Conservation (phyloP, 768 basidiomycete genomes). For the Agaricus bisporus region DNA sequence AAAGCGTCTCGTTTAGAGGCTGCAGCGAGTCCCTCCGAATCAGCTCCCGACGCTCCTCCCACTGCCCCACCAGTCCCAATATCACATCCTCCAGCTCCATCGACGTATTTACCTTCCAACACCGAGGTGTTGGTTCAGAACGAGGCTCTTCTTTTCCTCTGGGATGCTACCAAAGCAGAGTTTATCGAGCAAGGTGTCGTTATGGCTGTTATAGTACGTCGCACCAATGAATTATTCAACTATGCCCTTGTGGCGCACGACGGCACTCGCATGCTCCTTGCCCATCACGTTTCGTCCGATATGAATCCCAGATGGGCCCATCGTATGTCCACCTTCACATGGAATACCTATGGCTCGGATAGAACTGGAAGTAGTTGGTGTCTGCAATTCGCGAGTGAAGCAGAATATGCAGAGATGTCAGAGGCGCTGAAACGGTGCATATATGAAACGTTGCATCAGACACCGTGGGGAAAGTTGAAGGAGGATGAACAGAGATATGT, state of each 20-base stretch:
- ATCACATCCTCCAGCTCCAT: slow-evolving; percentile 2
- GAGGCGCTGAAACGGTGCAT: slow-evolving; percentile 58
- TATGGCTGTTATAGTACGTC: slow-evolving; percentile 45
- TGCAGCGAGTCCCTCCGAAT: slow-evolving; percentile 2
- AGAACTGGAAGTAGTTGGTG: slow-evolving; percentile 73
- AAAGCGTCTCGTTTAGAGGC: slow-evolving; percentile 18
- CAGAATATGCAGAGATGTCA: slow-evolving; percentile 56
- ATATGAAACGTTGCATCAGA: slow-evolving; percentile 77
- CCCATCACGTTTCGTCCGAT: slow-evolving; percentile 56
- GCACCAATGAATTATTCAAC: slow-evolving; percentile 37
- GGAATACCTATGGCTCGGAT: slow-evolving; percentile 67
- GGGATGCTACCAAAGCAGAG: slow-evolving; percentile 43
- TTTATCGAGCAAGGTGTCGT: slow-evolving; percentile 53
- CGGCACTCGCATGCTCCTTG: slow-evolving; percentile 44
- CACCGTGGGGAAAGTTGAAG: slow-evolving; percentile 79
- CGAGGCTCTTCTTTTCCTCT: slow-evolving; percentile 55
- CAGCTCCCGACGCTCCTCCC: background rate
- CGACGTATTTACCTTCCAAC: slow-evolving; percentile 16
- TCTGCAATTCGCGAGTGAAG: slow-evolving; percentile 55
- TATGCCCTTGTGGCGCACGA: slow-evolving; percentile 56
- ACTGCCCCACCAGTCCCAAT: slow-evolving; percentile 9
- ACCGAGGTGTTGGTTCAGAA: slow-evolving; percentile 29
- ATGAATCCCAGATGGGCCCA: slow-evolving; percentile 70
- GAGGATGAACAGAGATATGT: slow-evolving; percentile 86
- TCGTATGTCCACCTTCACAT: slow-evolving; percentile 71